phyloP scores from a whole-genome alignment of 352 stramenopile genomes.

The Phytopythium aichiense region DNA sequence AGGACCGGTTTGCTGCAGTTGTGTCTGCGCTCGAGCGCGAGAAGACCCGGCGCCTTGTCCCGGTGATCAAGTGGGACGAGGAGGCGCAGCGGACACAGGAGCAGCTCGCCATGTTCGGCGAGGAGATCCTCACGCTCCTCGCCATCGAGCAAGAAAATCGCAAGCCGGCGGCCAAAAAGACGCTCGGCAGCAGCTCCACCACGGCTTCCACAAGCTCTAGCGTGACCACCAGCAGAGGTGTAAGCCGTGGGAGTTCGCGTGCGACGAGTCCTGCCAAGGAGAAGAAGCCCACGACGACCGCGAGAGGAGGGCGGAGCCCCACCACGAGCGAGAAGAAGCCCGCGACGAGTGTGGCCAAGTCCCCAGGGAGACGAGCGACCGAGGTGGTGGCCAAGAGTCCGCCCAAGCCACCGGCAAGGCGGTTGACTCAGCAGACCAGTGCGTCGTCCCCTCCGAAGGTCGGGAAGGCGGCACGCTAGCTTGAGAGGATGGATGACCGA shows the following conservation, averaged over 20 bases:
- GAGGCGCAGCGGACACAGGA: slow-evolving; percentile 45
- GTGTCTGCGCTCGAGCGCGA: slow-evolving; percentile 33
- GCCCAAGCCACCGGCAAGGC: background rate
- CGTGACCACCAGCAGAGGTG: slow-evolving; percentile 8
- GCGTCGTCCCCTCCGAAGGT: background rate
- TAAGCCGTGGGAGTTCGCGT: slow-evolving; percentile 1
- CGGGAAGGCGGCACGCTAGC: background rate
- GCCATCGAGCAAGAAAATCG: slow-evolving; percentile 55
- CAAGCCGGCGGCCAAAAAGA: slow-evolving; percentile 18
- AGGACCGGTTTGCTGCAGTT: slow-evolving; percentile 45
- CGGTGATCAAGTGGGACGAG: slow-evolving; percentile 52
- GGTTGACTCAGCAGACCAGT: slow-evolving; percentile 1
- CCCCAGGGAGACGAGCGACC: slow-evolving; percentile 5
- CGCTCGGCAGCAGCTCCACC: background rate
- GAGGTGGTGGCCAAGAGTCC: background rate
- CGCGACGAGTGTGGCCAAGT: background rate
- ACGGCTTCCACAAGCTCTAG: background rate
- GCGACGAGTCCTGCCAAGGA: slow-evolving; percentile 14
- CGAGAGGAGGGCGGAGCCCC: background rate
- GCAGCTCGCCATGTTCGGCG: slow-evolving; percentile 50
- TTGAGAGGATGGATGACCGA: too few relatives aligned
- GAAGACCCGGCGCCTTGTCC: slow-evolving; percentile 22
- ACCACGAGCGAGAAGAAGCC: slow-evolving; percentile 13
- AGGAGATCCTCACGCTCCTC: slow-evolving; percentile 55
- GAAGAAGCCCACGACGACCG: background rate